Conservation (phyloP, 257 asterid species). For the Ballota nigra region DNA sequence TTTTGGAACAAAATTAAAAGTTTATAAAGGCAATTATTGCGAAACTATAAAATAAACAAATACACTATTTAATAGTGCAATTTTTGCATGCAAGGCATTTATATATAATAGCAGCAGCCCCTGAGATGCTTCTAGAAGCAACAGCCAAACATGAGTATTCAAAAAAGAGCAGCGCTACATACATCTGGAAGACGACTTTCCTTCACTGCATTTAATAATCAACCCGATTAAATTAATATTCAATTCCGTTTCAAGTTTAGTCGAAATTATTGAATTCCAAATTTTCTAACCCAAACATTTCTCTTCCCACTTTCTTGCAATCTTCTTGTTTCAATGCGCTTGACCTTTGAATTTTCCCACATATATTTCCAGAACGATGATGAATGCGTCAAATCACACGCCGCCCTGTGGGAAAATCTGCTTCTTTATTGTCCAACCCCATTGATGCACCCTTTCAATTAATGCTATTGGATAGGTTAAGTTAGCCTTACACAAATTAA, state of each 20-base stretch:
- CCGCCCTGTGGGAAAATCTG: constrained; percentile 30
- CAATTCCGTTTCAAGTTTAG: background rate
- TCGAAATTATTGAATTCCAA: background rate
- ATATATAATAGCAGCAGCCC: constrained; percentile 19
- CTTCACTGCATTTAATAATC: background rate
- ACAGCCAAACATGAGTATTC: background rate
- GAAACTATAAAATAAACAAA: too few species aligned
- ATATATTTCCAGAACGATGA: constrained; percentile 14
- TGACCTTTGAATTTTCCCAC: constrained; percentile 58
- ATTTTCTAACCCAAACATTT: background rate
- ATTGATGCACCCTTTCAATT: constrained; percentile 10
- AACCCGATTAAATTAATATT: background rate
- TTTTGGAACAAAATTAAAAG: too few species aligned
- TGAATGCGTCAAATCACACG: constrained; percentile 33
- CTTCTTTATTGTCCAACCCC: constrained; percentile 22
- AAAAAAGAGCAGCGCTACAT: background rate
- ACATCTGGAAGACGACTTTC: constrained; percentile 14
- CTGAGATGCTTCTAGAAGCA: constrained; percentile 27
- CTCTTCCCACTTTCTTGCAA: constrained; percentile 45
- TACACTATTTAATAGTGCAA: too few species aligned
- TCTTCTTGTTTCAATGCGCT: constrained; percentile 32
- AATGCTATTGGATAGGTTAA: constrained; percentile 29
- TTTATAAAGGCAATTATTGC: too few species aligned
- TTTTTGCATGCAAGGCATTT: too few species aligned
- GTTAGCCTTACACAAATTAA: constrained; percentile 19